Base-by-base conservation (phyloP, 129 eudicot genomes). In the Artemisia annua region DNA sequence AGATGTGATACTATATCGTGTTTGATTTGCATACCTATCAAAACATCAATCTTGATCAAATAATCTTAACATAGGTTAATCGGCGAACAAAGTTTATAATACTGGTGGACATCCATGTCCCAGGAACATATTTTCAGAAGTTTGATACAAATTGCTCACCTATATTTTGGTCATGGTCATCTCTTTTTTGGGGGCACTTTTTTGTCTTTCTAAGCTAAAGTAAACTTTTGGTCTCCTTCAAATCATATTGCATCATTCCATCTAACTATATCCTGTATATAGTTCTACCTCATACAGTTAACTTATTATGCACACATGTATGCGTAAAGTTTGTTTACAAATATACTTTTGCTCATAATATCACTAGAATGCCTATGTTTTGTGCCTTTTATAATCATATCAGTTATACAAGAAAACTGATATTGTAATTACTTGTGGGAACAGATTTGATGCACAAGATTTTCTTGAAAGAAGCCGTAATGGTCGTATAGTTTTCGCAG, bases 391-490 rank as follows among this genome's bases (percentile, higher is more conserved):
- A 10, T n/a, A 5, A 9, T 66, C 35, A 1, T 5, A 20, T 22
- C 52, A 11, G 6, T 66, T 13, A 26, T 16, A 19, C 4, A 70
- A 53, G 3, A 17, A 54, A 70, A 28, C 64, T 70, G 32, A 69
- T 11, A 54, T 11, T n/a, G 14, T 53, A 50, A 26, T 44, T 4
- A 39, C 0, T 66, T 48, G 12, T 11, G 18, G 55, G 44, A 70
- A 70, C 44, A 90, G 98, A 74, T 94, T 94, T 55, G 81, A 90
- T 74, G 99, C 99, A 20, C 83, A 30, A 16, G 97, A 88, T 71
- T 86, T 94, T 70, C 96, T 90, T 0, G 77, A 90, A 66, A 82
- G 97, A 51, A 78, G 84, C 79, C 66, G 87, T 32, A 89, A 90
- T 48, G 82, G 91, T 15, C 83, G 94, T 10, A 86, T 94, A 30